A percentile compares a stretch with the other conserved stretches of the same genome.
phyloP scores from a whole-genome alignment of 1,284 basidiomycete genomes.

The Ceratobasidium sp. region DNA sequence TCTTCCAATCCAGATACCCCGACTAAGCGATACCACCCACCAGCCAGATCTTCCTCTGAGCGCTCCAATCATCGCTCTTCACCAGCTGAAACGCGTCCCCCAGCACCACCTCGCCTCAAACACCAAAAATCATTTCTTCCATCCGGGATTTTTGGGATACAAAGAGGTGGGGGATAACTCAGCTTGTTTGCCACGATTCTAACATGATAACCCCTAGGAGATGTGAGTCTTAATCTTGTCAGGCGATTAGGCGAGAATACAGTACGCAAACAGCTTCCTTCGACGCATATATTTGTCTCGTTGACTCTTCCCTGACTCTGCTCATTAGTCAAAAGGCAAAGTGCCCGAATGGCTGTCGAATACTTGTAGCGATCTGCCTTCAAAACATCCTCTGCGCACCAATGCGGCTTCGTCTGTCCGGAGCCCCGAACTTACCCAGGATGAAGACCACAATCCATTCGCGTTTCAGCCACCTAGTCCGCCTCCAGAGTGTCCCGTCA shows the following conservation, averaged over 20 bases:
- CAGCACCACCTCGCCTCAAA: slow-evolving; percentile 4
- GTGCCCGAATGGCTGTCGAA: slow-evolving; percentile 38
- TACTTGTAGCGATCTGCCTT: slow-evolving; percentile 10
- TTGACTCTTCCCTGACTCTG: not conserved
- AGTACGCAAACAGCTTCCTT: not conserved
- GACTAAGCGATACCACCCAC: not conserved
- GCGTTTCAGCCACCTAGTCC: slow-evolving; percentile 30
- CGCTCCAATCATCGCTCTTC: not conserved
- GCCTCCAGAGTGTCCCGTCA: not conserved
- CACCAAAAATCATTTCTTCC: not conserved
- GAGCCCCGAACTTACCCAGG: not conserved
- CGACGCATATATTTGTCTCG: slow-evolving; percentile 25
- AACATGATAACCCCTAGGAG: not conserved
- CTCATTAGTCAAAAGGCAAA: slow-evolving; percentile 22
- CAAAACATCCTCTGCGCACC: slow-evolving; percentile 22
- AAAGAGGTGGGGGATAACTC: slow-evolving; percentile 6
- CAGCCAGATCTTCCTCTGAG: not conserved
- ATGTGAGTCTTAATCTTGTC: slow-evolving; percentile 9
- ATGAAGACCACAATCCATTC: slow-evolving; percentile 29
- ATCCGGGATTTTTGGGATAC: slow-evolving; percentile 22
- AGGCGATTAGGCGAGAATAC: slow-evolving; percentile 3
- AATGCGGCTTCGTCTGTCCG: not conserved
- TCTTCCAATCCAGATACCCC: slow-evolving; percentile 13
- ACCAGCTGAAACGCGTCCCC: not conserved
- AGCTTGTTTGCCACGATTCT: too few species aligned